These are phyloP conservation scores for Colletotrichum sp. DNA, from an alignment of 2,329 filamentous ascomycete species.

Conservation along the genomic window DNA sequence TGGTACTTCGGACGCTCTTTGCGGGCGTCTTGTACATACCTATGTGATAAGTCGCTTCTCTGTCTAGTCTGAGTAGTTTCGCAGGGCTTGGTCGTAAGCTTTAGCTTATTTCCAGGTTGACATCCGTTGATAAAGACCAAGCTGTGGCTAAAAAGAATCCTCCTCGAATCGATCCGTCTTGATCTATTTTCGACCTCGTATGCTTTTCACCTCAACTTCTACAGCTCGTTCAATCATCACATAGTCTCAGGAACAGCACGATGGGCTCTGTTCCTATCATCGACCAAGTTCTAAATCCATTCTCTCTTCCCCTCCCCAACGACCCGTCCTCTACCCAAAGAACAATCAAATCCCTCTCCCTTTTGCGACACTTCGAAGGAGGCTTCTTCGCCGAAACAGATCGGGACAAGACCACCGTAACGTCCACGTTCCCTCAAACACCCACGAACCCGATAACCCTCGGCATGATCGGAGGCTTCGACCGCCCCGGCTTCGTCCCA, in stretches of 20 bases:
- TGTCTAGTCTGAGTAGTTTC: neutral
- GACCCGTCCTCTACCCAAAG: conserved; percentile 18
- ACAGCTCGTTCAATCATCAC: neutral
- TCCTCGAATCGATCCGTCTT: neutral
- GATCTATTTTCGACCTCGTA: neutral
- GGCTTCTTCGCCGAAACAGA: conserved; percentile 71
- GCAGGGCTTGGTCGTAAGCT: neutral
- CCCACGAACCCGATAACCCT: conserved; percentile 40
- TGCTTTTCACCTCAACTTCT: neutral
- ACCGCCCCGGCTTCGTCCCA: neutral
- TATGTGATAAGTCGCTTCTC: neutral
- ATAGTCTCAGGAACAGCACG: neutral
- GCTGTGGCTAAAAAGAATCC: neutral
- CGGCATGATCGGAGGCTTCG: conserved; percentile 40
- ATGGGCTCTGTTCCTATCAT: neutral
- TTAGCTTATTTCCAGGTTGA: neutral
- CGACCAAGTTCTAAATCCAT: neutral
- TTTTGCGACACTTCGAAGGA: conserved; percentile 65
- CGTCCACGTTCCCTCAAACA: conserved; percentile 55
- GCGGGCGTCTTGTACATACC: neutral
- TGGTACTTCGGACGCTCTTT: neutral
- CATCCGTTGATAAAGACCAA: neutral
- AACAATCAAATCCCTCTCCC: conserved; percentile 44
- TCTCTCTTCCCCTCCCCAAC: conserved; percentile 9
- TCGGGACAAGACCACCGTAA: conserved; percentile 52